phyloP scores from a whole-genome alignment of 2,329 filamentous ascomycete genomes.

The Colletotrichum liaoningense region DNA sequence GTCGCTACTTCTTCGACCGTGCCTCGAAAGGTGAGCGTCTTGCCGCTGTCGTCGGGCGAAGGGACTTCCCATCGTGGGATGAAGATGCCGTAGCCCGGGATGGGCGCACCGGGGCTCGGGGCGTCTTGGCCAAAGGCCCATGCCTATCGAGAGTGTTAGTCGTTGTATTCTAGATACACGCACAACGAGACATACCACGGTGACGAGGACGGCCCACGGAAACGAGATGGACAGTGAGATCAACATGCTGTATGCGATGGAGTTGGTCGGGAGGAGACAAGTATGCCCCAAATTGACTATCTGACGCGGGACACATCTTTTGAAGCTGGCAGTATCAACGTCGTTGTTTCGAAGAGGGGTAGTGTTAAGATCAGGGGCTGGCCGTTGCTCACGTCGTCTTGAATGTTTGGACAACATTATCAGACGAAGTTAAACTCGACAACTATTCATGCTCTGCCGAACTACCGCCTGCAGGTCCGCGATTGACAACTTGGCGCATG shows the following conservation, averaged over 20 bases:
- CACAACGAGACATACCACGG: neutral
- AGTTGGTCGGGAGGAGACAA: neutral
- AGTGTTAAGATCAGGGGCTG: neutral
- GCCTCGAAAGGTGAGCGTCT: constrained; percentile 3
- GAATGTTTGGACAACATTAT: neutral
- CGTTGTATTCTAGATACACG: neutral
- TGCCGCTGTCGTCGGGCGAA: constrained; percentile 6
- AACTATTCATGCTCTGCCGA: neutral
- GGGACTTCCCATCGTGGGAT: constrained; percentile 8
- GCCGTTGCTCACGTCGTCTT: neutral
- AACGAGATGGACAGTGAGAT: neutral
- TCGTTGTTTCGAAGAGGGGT: neutral
- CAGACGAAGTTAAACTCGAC: neutral
- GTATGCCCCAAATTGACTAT: too few species aligned
- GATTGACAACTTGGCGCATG: neutral
- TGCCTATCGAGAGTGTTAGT: neutral
- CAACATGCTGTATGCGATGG: neutral
- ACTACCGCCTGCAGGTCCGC: neutral
- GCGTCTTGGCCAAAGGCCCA: neutral
- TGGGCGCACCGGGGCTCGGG: neutral
- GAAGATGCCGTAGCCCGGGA: constrained; percentile 7
- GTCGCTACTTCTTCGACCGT: constrained; percentile 10
- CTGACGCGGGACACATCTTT: neutral
- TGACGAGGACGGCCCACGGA: neutral
- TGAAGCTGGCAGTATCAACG: neutral